Percentiles rank a stretch among this genome's conserved stretches.
phyloP scores from a whole-genome alignment of 345 rosid species.

The Eucalyptus brandiana region DNA sequence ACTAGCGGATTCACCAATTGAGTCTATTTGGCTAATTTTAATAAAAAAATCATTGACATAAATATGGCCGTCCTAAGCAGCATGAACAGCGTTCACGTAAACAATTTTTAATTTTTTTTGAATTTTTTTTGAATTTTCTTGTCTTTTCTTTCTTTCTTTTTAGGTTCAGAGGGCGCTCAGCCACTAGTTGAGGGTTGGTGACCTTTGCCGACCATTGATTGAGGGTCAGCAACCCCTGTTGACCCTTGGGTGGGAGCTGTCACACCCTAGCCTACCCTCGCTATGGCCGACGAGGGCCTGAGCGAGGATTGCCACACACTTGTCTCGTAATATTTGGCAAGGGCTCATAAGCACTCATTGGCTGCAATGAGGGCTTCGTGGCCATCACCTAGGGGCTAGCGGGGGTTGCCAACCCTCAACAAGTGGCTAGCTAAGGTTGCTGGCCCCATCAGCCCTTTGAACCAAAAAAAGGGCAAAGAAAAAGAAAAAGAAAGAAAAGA shows the following conservation, averaged over 20 bases:
- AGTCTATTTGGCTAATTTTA: background rate
- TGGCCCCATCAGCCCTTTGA: fast-evolving
- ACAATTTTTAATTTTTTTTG: too few species aligned
- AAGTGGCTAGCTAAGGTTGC: background rate
- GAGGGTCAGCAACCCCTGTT: fast-evolving
- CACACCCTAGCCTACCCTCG: background rate
- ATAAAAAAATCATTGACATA: too few species aligned
- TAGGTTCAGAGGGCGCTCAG: background rate
- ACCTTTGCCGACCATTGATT: too few species aligned
- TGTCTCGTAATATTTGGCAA: too few species aligned
- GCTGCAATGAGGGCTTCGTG: background rate
- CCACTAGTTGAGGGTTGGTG: too few species aligned
- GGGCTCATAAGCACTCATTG: too few species aligned
- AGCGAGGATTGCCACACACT: too few species aligned
- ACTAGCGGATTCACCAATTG: too few species aligned
- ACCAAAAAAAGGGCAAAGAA: background rate
- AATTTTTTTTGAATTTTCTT: too few species aligned
- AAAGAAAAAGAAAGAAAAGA: too few species aligned
- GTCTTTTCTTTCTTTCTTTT: too few species aligned
- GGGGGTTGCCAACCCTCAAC: fast-evolving
- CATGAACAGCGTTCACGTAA: fast-evolving
- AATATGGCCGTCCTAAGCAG: background rate
- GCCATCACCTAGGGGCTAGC: background rate
- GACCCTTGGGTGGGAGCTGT: too few species aligned
- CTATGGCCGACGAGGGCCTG: background rate